Conservation (phyloP, 1,139 yeast genomes). For the Hyphopichia buzzinii region DNA sequence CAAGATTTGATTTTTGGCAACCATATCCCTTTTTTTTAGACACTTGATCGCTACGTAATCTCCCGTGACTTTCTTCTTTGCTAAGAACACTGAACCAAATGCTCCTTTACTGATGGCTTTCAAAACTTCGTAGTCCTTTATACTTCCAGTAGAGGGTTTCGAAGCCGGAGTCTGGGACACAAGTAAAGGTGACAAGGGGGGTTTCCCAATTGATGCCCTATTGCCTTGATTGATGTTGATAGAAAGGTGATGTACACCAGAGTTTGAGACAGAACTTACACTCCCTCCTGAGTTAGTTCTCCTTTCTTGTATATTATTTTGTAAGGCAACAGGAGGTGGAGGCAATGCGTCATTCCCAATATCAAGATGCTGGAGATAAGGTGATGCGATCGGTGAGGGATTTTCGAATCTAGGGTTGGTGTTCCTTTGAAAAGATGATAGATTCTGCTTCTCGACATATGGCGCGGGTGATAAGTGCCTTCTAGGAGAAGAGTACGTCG, state of each 20-base stretch:
- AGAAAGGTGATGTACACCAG: slow-evolving; percentile 12
- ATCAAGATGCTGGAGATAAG: slow-evolving; percentile 21
- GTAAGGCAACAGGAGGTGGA: slow-evolving; percentile 6
- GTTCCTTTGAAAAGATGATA: slow-evolving; percentile 58
- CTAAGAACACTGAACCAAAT: slow-evolving; percentile 90
- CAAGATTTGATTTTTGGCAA: slow-evolving; percentile 92
- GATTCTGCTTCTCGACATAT: slow-evolving; percentile 44
- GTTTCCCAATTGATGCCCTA: slow-evolving; percentile 30
- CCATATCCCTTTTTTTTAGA: slow-evolving; percentile 92
- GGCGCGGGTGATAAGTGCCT: slow-evolving; percentile 57
- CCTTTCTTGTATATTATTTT: slow-evolving; percentile 6
- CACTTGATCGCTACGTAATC: slow-evolving; percentile 96
- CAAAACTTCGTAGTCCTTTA: slow-evolving; percentile 83
- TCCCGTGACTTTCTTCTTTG: slow-evolving; percentile 80
- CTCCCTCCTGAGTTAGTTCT: slow-evolving; percentile 10
- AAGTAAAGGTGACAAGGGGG: slow-evolving; percentile 80
- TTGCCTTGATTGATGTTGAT: slow-evolving; percentile 8
- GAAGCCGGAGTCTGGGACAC: slow-evolving; percentile 55
- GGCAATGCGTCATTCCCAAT: slow-evolving; percentile 1
- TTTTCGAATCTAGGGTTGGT: slow-evolving; percentile 21
- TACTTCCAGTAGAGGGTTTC: slow-evolving; percentile 63
- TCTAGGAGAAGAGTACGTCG: slow-evolving; percentile 49
- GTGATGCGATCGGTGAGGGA: slow-evolving; percentile 47
- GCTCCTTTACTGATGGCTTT: slow-evolving; percentile 98
- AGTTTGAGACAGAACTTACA: slow-evolving; percentile 1